Base-by-base conservation (phyloP, 345 rosid species). In the Hypericum perforatum region DNA sequence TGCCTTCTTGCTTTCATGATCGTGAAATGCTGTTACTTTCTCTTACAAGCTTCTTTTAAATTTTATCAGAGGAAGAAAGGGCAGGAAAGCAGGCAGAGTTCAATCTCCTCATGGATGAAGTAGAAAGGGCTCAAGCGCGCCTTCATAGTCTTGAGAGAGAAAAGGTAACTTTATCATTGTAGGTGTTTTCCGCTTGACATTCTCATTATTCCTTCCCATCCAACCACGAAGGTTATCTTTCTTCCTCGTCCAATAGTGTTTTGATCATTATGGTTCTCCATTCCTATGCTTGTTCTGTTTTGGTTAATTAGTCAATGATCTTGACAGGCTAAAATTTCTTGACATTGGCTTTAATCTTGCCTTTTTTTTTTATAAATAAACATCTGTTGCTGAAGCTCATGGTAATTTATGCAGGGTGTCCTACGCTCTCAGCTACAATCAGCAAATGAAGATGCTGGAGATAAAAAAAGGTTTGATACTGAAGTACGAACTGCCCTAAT, bases 91-190 rank as follows among this genome's bases (percentile, higher is more conserved):
- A 92, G 54, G 85, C 98, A 49, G 97, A 92, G 76, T 74, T 92
- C 76, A 78, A 66, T 70, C 84, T 92, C 66, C 70, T 92, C 68
- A 88, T 92, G 95, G 97, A 92, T 80, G 98, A 92, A 84, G 95
- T 92, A 54, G 98, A 92, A 72, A 80, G 94, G 66, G 97, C 98
- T 65, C 98, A 92, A 73, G 83, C 94, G 16, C 86, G 95, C 9
- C 91, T 92, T 66, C 76, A 77, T 69, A 76, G 91, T 73, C 85
- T 92, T 61, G 97, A 92, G 77, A 92, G 97, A 67, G 98, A 92
- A 69, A 92, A 92, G 91, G 98, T 84, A 42, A 9, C 32, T 22
- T 22, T 22, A 22, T 22, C 32, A 1, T 22, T 1, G 32, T 4
- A 22, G 32, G 32, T 22, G 32, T 48, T 46, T 51, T 60, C 13